phyloP scores from a whole-genome alignment of 768 basidiomycete species.

The Nevesoporus exiguus region DNA sequence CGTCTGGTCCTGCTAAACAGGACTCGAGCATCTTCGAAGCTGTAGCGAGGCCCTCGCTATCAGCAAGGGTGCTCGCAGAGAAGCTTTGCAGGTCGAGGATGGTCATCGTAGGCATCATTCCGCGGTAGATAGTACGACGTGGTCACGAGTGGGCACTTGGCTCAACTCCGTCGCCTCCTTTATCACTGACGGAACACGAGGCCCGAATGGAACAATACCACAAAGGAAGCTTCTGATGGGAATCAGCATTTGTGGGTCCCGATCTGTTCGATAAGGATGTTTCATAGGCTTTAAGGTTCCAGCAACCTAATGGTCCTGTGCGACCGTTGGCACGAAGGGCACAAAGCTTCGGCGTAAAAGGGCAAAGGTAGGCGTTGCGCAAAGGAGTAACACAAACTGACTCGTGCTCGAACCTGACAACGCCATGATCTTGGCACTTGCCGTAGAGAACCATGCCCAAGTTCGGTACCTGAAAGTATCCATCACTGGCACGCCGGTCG shows the following conservation, averaged over 20 bases:
- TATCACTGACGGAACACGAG: conserved; percentile 1
- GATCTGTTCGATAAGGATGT: too few relatives aligned
- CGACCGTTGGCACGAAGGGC: too few relatives aligned
- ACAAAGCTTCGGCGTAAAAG: background rate
- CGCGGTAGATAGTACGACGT: background rate
- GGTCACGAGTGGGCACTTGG: background rate
- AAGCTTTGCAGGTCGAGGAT: conserved; percentile 18
- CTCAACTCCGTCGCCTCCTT: background rate
- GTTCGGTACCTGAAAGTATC: too few relatives aligned
- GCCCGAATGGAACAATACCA: background rate
- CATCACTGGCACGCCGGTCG: too few relatives aligned
- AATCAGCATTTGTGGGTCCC: background rate
- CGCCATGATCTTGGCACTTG: too few relatives aligned
- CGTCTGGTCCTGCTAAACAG: conserved; percentile 25
- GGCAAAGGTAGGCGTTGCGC: too few relatives aligned
- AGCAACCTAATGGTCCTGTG: too few relatives aligned
- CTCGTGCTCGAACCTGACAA: too few relatives aligned
- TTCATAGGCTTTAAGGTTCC: too few relatives aligned
- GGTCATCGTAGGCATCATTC: conserved; percentile 4
- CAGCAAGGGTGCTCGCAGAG: conserved; percentile 12
- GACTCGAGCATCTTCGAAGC: conserved; percentile 17
- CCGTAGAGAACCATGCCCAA: too few relatives aligned
- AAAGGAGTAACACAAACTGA: too few relatives aligned
- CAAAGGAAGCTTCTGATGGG: conserved; percentile 1
- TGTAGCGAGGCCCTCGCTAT: conserved; percentile 15